Percentiles rank a stretch among this genome's conserved stretches.
Conservation (phyloP, 148 eudicot species). For the Persicaria maculosa region DNA sequence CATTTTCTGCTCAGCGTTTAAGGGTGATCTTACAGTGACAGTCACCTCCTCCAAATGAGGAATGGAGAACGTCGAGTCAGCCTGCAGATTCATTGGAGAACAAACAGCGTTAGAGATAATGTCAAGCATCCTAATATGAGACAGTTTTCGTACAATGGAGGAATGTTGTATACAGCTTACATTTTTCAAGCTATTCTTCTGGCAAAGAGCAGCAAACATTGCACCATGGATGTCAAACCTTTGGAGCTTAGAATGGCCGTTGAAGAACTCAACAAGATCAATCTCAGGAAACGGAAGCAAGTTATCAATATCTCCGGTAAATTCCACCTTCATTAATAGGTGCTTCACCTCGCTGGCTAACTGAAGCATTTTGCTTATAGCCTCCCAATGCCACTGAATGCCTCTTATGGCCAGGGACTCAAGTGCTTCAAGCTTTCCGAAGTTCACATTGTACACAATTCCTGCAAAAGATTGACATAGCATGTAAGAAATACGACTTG, state of each 20-base stretch:
- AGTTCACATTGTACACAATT: constrained; percentile 67
- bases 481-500: neutral
- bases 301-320: constrained; percentile 74
- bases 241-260: constrained; percentile 65
- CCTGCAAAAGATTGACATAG: constrained; percentile 28
- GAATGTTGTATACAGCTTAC: constrained; percentile 29
- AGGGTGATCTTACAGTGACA: constrained; percentile 80
- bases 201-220: constrained; percentile 98
- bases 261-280: constrained; percentile 81
- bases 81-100: constrained; percentile 33
- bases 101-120: neutral
- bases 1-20: constrained; percentile 96
- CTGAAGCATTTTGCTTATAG: constrained; percentile 70
- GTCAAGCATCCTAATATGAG: neutral
- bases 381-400: constrained; percentile 90
- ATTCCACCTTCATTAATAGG: constrained; percentile 87
- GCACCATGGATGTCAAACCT: constrained; percentile 90
- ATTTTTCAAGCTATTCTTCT: constrained; percentile 78
- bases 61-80: constrained; percentile 60
- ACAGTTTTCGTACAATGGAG: neutral
- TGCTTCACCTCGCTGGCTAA: constrained; percentile 78
- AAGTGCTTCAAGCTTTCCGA: constrained; percentile 67
- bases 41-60: constrained; percentile 70
- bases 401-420: constrained; percentile 70
- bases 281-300: constrained; percentile 69